Conservation (phyloP, 2,329 filamentous ascomycete species). For the Curvularia eragrostidis region DNA sequence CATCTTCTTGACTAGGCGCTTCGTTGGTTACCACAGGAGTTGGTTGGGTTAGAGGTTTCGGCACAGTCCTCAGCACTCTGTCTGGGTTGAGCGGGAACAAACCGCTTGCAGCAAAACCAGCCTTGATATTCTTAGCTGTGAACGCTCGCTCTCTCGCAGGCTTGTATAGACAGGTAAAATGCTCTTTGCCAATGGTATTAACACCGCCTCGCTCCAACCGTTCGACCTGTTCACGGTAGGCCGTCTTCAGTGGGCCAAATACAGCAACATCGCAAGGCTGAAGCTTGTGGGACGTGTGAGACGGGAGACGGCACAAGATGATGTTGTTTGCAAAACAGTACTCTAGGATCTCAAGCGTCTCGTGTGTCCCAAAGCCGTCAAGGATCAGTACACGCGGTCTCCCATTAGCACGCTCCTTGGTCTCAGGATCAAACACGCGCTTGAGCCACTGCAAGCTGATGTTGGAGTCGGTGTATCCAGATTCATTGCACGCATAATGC, state of each 20-base stretch:
- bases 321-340: too few species aligned
- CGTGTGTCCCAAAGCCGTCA: too few species aligned
- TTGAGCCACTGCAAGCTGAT: not conserved
- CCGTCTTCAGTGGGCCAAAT: conserved; percentile 20
- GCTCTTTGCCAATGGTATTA: conserved; percentile 19
- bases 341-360: too few species aligned
- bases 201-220: too few species aligned
- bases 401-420: too few species aligned
- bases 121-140: conserved; percentile 38
- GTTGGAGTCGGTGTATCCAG: not conserved
- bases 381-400: too few species aligned
- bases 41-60: conserved; percentile 12
- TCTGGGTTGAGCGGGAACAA: conserved; percentile 43
- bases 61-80: conserved; percentile 28
- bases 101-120: conserved; percentile 34
- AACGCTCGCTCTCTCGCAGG: conserved; percentile 32
- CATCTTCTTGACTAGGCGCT: not conserved
- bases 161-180: conserved; percentile 12
- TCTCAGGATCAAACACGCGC: not conserved
- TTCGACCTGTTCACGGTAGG: conserved; percentile 16
- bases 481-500: not conserved
- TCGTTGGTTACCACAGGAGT: not conserved
- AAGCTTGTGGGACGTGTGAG: too few species aligned
- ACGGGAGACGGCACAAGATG: not conserved
- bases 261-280: conserved; percentile 1